Conservation (phyloP, 1,284 basidiomycete genomes). For the Ustilago sp. region DNA sequence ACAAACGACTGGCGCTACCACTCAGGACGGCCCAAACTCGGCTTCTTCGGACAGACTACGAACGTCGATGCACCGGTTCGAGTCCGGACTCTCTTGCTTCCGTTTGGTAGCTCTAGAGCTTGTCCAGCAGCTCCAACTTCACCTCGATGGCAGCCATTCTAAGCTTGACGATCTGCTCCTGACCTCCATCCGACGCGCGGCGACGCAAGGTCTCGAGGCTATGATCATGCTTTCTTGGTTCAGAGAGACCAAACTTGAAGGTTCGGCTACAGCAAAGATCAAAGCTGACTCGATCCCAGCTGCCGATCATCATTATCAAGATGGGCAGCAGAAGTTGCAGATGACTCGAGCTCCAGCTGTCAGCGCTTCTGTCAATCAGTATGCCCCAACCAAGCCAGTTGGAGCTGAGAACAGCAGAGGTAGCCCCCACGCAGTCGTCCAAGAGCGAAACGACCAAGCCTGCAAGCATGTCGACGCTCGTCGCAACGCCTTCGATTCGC, state of each 20-base stretch:
- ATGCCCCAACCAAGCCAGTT: no score
- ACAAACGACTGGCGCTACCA: neutral
- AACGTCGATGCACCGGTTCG: constrained; percentile 4
- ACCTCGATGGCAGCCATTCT: neutral
- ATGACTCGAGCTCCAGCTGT: neutral
- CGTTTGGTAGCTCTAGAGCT: constrained; percentile 8
- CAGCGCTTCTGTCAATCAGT: neutral
- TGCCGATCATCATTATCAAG: neutral
- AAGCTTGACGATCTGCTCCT: constrained; percentile 20
- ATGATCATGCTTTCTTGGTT: constrained; percentile 22
- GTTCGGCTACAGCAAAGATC: neutral
- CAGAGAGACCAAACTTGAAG: constrained; percentile 14
- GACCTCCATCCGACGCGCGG: constrained; percentile 7
- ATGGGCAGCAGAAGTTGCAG: neutral
- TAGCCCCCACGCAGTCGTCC: neutral
- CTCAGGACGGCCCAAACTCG: neutral
- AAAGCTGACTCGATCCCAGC: neutral
- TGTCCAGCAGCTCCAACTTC: neutral
- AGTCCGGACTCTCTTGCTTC: constrained; percentile 1
- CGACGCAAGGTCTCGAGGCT: constrained; percentile 14
- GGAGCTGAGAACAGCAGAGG: neutral
- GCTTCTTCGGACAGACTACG: neutral
- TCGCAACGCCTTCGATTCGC: constrained; percentile 3
- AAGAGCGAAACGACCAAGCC: no score
- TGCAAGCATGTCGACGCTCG: neutral